Conservation (phyloP, 2,329 filamentous ascomycete genomes). For the Coniochaeta sp. region DNA sequence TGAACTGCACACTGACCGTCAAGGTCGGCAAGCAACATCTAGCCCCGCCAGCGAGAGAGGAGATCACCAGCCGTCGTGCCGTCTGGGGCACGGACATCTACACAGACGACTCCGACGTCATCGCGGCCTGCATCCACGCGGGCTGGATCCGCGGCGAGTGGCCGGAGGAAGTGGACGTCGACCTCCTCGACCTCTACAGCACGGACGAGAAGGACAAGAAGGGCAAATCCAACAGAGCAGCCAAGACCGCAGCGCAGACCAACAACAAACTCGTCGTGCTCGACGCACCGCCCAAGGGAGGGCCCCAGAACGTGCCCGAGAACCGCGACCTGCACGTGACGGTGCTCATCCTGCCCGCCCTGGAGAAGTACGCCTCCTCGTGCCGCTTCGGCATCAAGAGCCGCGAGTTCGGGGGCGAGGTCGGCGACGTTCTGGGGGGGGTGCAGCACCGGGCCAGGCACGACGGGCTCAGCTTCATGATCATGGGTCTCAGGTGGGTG, state of each 20-base stretch:
- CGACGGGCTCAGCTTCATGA: conserved; percentile 84
- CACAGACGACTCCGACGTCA: conserved; percentile 88
- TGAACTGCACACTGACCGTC: conserved; percentile 86
- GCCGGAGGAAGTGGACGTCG: conserved; percentile 66
- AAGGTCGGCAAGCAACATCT: conserved; percentile 79
- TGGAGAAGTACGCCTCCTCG: conserved; percentile 69
- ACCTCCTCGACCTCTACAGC: conserved; percentile 51
- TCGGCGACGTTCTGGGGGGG: conserved; percentile 29
- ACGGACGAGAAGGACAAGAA: conserved; percentile 19
- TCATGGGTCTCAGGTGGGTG: conserved; percentile 77
- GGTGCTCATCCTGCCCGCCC: conserved; percentile 69
- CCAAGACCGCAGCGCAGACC: conserved; percentile 21
- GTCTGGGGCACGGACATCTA: conserved; percentile 94
- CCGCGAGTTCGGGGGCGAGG: conserved; percentile 62
- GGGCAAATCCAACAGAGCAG: conserved; percentile 19
- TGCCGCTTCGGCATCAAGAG: conserved; percentile 77
- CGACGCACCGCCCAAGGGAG: conserved; percentile 45
- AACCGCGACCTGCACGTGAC: conserved; percentile 83
- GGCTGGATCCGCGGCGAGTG: conserved; percentile 91
- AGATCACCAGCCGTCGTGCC: conserved; percentile 72
- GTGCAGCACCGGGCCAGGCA: conserved; percentile 37
- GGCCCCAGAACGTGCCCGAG: conserved; percentile 55
- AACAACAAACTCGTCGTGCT: conserved; percentile 34
- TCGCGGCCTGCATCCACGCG: conserved; percentile 87
- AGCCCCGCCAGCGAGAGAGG: conserved; percentile 60